Evolutionary conservation across 306 rosid genomes (phyloP).

Genomic region (Prosopis cineraria): DNA sequence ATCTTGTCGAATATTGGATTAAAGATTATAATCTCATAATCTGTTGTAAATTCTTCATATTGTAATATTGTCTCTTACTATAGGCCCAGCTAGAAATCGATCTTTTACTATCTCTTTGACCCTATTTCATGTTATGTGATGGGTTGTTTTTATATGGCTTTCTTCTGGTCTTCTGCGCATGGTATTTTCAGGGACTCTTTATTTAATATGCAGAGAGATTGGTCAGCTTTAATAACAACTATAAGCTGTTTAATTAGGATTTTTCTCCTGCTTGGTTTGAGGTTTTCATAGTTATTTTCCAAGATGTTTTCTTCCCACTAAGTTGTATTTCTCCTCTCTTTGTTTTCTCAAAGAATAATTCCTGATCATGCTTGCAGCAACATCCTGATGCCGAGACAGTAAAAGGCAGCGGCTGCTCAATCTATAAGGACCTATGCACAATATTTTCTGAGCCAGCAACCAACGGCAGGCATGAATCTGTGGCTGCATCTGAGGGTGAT

Average conservation of each 20-base stretch:
- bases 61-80: not conserved
- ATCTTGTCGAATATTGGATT: not conserved
- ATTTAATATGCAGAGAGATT: not conserved
- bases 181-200: not conserved
- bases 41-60: not conserved
- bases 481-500: constrained; percentile 45
- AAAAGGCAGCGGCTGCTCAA: constrained; percentile 66
- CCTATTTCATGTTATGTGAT: not conserved
- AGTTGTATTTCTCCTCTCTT: not conserved
- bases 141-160: not conserved
- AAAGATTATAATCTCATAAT: not conserved
- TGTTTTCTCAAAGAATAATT: not conserved
- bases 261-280: not conserved
- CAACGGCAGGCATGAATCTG: constrained; percentile 52
- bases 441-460: constrained; percentile 64
- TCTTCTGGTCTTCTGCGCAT: not conserved
- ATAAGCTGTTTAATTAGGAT: not conserved
- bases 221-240: not conserved
- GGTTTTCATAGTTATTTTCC: not conserved
- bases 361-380: constrained; percentile 27
- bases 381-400: constrained; percentile 74
- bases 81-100: not conserved
- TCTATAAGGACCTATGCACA: constrained; percentile 65
- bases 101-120: not conserved
- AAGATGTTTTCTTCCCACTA: not conserved